These are phyloP conservation scores for Crucibulum parvulum DNA, from an alignment of 1,284 basidiomycete species.

Conservation along the genomic window DNA sequence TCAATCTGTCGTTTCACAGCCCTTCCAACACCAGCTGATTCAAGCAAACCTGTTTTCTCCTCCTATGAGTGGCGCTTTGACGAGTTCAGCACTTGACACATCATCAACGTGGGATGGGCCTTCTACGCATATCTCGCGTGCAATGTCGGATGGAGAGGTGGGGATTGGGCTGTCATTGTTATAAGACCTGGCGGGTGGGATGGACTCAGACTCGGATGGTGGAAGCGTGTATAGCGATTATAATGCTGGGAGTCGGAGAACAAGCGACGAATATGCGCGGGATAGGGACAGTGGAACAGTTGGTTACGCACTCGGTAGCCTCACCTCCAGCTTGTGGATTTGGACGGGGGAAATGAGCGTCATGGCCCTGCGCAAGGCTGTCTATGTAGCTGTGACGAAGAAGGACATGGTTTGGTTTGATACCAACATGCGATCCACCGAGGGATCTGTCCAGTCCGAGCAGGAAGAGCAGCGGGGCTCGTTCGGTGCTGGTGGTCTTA, in stretches of 20 bases:
- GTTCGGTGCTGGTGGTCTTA: constrained; percentile 89
- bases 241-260: not conserved
- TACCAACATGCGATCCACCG: constrained; percentile 75
- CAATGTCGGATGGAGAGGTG: constrained; percentile 57
- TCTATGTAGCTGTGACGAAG: constrained; percentile 75
- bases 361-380: constrained; percentile 67
- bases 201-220: constrained; percentile 30
- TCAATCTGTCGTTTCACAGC: too few relatives aligned
- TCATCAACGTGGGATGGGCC: constrained; percentile 11
- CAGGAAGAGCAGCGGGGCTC: constrained; percentile 53
- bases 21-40: too few relatives aligned
- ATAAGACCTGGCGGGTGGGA: constrained; percentile 51
- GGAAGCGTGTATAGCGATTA: constrained; percentile 19
- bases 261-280: too few relatives aligned
- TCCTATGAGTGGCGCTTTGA: too few relatives aligned
- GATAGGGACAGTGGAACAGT: too few relatives aligned
- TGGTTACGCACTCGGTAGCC: constrained; percentile 70
- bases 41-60: too few relatives aligned
- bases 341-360: constrained; percentile 87
- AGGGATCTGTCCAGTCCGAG: constrained; percentile 41
- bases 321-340: constrained; percentile 85
- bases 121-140: constrained; percentile 19
- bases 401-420: constrained; percentile 93
- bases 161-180: constrained; percentile 75
- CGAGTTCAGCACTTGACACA: not conserved